Evolutionary conservation across 2,329 filamentous ascomycete genomes (phyloP).

Genomic region (Didymella segeticola): DNA sequence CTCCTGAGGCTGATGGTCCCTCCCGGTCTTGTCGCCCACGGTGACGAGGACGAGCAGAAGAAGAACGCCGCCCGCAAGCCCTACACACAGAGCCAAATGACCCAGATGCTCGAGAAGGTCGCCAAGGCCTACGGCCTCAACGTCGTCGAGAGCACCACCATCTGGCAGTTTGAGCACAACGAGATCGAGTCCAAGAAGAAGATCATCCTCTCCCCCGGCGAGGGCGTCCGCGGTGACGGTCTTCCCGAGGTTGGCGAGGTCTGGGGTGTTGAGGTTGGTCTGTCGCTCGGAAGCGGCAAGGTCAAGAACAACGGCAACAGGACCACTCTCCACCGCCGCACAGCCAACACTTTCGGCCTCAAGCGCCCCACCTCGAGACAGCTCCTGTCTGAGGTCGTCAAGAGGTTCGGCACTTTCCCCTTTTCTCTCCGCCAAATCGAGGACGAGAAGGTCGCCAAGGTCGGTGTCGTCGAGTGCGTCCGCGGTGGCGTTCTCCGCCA

Average conservation of each 20-base stretch:
- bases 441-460: slow-evolving; percentile 93
- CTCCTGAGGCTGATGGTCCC: slow-evolving; percentile 90
- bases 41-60: slow-evolving; percentile 93
- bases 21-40: slow-evolving; percentile 81
- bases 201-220: slow-evolving; percentile 87
- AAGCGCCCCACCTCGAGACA: slow-evolving; percentile 95
- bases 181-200: slow-evolving; percentile 99
- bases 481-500: slow-evolving; percentile 90
- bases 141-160: slow-evolving; percentile 96
- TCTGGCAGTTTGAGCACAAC: slow-evolving; percentile 94
- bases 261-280: slow-evolving; percentile 96
- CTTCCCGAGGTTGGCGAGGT: slow-evolving; percentile 87
- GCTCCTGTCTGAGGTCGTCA: slow-evolving; percentile 90
- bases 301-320: slow-evolving; percentile 88
- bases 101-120: slow-evolving; percentile 85
- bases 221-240: slow-evolving; percentile 91
- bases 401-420: slow-evolving; percentile 97
- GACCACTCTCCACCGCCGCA: slow-evolving; percentile 90
- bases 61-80: slow-evolving; percentile 83
- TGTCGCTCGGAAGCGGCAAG: slow-evolving; percentile 91
- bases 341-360: slow-evolving; percentile 86
- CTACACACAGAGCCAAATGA: slow-evolving; percentile 86
- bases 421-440: slow-evolving; percentile 97
- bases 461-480: slow-evolving; percentile 95
- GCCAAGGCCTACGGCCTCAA: slow-evolving; percentile 90